Conservation (phyloP, 148 eudicot species). For the Chenopodium berlandieri region DNA sequence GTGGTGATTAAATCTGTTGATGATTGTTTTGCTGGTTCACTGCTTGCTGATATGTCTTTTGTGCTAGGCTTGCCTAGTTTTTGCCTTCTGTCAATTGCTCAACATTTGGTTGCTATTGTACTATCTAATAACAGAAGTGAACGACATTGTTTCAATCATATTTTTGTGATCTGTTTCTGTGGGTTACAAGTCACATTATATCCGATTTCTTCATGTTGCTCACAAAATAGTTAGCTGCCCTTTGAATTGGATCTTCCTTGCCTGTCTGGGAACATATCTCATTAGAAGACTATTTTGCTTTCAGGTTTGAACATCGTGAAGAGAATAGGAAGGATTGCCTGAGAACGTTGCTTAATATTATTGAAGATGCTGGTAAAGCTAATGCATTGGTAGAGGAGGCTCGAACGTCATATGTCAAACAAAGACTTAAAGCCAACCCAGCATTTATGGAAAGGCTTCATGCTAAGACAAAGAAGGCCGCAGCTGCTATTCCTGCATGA, state of each 20-base stretch:
- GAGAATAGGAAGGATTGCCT: constrained; percentile 98
- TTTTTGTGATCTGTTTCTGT: neutral
- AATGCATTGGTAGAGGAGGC: constrained; percentile 60
- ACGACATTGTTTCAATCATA: neutral
- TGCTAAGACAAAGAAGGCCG: constrained; percentile 44
- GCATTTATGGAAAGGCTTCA: constrained; percentile 78
- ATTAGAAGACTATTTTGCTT: neutral
- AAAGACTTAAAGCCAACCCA: constrained; percentile 74
- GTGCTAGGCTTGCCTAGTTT: neutral
- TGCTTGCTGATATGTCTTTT: neutral
- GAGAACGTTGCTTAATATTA: constrained; percentile 61
- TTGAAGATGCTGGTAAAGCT: constrained; percentile 94
- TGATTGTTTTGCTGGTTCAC: neutral
- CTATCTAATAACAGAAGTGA: neutral
- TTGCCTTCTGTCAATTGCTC: neutral
- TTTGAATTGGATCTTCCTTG: neutral
- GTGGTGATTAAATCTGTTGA: neutral
- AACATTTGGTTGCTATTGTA: neutral
- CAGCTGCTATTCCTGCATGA: constrained; percentile 39
- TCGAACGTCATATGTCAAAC: constrained; percentile 62
- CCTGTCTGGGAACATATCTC: neutral
- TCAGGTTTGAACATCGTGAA: constrained; percentile 94
- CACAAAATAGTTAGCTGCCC: neutral
- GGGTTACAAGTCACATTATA: neutral
- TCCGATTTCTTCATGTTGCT: neutral